phyloP scores from a whole-genome alignment of 331 rosid species.

The Acacia concinna region DNA sequence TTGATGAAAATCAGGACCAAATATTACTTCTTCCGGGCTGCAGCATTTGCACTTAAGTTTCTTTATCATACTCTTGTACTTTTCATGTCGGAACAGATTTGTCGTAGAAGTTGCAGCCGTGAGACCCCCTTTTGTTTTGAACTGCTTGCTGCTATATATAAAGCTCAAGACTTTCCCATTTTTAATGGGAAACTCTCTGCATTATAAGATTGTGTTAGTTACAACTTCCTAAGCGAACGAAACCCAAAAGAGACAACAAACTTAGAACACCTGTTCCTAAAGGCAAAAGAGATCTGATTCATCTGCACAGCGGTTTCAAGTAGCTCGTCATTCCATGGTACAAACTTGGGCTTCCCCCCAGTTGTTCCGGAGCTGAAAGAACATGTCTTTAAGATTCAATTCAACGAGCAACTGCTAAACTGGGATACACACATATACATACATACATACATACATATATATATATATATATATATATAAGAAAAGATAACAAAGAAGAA shows the following conservation, averaged over 20 bases:
- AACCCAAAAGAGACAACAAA: neutral
- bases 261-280: constrained; percentile 66
- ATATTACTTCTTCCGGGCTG: neutral
- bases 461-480: neutral
- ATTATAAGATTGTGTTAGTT: neutral
- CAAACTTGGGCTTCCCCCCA: constrained; percentile 75
- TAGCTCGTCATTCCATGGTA: constrained; percentile 85
- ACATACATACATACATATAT: too few relatives aligned
- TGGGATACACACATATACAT: too few relatives aligned
- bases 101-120: neutral
- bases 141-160: neutral
- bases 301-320: constrained; percentile 77
- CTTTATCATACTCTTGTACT: neutral
- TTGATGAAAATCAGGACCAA: neutral
- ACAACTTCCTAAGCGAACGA: neutral
- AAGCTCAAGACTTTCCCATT: neutral
- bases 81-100: neutral
- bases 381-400: neutral
- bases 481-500: fast-evolving
- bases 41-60: neutral
- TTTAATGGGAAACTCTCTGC: neutral
- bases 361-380: constrained; percentile 88
- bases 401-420: neutral
- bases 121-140: neutral
- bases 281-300: constrained; percentile 75